Base-by-base conservation (phyloP, 768 basidiomycete genomes). In the Kwoniella bestiolae region DNA sequence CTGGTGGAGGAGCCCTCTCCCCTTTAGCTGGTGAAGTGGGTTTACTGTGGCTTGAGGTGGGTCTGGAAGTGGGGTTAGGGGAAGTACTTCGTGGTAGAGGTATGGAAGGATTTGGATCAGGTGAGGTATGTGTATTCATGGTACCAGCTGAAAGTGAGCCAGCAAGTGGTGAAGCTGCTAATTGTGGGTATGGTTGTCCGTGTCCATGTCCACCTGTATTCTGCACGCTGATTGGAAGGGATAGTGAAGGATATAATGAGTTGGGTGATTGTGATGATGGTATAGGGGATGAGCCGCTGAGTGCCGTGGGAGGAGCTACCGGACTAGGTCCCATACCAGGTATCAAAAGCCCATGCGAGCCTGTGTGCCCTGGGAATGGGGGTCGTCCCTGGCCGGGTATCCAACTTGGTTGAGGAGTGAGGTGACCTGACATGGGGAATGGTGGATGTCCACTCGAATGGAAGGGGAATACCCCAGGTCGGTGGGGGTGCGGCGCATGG, bases 81-180 rank as follows among this genome's bases (percentile, higher is more conserved):
- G 65, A 66, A 11, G 58, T 47, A 32, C 58, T 60, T 23, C 51
- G n/a, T 0, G 35, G 28, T 18, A 16, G 16, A 34, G 25, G 44
- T 18, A 25, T 28, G 23, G 52, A 7, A 11, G 31, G 14, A n/a
- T 21, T 32, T 5, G 35, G 59, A 57, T 67, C 60, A 57, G 66
- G 66, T 8, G 66, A 66, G 25, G 49, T 34, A 14, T 50, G 49
- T 18, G 14, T 34, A 25, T 47, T 14, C 5, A 14, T 51, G 5
- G 63, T 28, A 18, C 70, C 70, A 1, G 63, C 62, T 7, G 67
- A 58, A 5, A 77, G 60, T 3, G 75, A 70, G 0, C 75, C 75
- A 31, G 75, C 75, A 9, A 77, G 62, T 3, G 75, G 75, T 4
- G 75, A 77, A 26, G 75, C 70, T 16, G 56, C 68, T 1, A 70